Percentiles rank a stretch among this genome's conserved stretches.
phyloP scores from a whole-genome alignment of 78 protist species.

The Dictyostelium citrinum region DNA sequence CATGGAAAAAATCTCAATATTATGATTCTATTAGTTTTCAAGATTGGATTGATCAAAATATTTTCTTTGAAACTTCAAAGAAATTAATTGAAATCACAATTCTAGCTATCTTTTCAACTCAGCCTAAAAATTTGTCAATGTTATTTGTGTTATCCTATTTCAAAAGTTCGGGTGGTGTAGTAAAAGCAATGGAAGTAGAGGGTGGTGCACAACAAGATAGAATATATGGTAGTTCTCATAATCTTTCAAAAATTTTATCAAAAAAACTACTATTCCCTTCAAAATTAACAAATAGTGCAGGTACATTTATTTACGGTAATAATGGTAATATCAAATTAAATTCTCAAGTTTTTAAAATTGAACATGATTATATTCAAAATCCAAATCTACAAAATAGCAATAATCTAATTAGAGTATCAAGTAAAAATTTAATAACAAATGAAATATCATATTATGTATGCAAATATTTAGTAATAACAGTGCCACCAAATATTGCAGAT shows the following conservation, averaged over 20 bases:
- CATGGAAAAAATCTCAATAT: background rate
- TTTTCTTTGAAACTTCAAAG: background rate
- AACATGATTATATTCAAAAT: slow-evolving; percentile 6
- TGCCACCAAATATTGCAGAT: slow-evolving; percentile 21
- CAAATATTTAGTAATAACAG: background rate
- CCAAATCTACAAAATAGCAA: background rate
- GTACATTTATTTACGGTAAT: background rate
- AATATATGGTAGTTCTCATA: slow-evolving; percentile 24
- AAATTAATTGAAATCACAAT: slow-evolving; percentile 7
- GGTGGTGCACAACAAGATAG: slow-evolving; percentile 66
- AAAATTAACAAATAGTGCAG: background rate
- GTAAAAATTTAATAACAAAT: background rate
- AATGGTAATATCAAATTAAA: background rate
- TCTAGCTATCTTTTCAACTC: background rate
- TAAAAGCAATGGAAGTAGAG: background rate
- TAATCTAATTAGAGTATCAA: background rate
- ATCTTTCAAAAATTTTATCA: slow-evolving; percentile 5
- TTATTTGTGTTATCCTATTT: slow-evolving; percentile 12
- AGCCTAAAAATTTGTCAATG: slow-evolving; percentile 17
- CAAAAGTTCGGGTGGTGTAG: slow-evolving; percentile 28
- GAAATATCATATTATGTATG: background rate
- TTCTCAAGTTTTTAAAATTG: background rate
- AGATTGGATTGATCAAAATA: slow-evolving; percentile 18
- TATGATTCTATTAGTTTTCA: slow-evolving; percentile 4
- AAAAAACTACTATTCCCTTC: background rate